Conservation (phyloP, 2,329 filamentous ascomycete genomes). For the Colletotrichum endophyticum region DNA sequence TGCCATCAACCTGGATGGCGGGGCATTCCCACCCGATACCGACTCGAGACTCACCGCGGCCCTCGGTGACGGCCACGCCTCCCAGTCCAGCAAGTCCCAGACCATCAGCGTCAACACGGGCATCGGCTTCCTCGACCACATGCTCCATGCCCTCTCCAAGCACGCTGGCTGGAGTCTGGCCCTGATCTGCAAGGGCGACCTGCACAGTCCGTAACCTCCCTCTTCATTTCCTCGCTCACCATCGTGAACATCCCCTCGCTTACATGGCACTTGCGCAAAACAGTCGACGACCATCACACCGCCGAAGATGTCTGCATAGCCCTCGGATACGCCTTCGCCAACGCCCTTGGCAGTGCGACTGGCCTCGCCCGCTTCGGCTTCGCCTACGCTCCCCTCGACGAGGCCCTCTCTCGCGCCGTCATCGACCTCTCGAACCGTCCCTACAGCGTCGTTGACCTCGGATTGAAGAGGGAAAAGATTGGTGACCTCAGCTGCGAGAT, state of each 20-base stretch:
- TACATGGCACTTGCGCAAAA: background rate
- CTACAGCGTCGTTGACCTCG: constrained; percentile 82
- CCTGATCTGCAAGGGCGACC: constrained; percentile 83
- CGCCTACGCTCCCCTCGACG: constrained; percentile 93
- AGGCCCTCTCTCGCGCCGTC: constrained; percentile 91
- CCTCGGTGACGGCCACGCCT: constrained; percentile 71
- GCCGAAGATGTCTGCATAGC: constrained; percentile 95
- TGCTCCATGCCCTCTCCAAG: constrained; percentile 96
- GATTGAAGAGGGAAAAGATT: constrained; percentile 88
- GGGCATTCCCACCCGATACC: constrained; percentile 71
- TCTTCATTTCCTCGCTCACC: background rate
- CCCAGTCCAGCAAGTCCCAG: constrained; percentile 83
- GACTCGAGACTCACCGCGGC: constrained; percentile 57
- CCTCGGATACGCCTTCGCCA: constrained; percentile 83
- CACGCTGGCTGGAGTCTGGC: constrained; percentile 93
- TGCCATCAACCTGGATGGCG: constrained; percentile 92
- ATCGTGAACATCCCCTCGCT: background rate
- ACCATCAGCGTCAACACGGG: constrained; percentile 88
- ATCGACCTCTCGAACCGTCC: constrained; percentile 95
- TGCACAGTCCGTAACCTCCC: constrained; percentile 72
- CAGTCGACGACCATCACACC: constrained; percentile 98
- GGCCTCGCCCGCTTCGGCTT: constrained; percentile 90
- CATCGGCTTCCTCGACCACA: constrained; percentile 98
- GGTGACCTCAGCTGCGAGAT: constrained; percentile 94
- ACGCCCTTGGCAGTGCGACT: constrained; percentile 76